Conservation (phyloP, 495 filamentous ascomycete genomes). For the Aspergillus nidulans region DNA sequence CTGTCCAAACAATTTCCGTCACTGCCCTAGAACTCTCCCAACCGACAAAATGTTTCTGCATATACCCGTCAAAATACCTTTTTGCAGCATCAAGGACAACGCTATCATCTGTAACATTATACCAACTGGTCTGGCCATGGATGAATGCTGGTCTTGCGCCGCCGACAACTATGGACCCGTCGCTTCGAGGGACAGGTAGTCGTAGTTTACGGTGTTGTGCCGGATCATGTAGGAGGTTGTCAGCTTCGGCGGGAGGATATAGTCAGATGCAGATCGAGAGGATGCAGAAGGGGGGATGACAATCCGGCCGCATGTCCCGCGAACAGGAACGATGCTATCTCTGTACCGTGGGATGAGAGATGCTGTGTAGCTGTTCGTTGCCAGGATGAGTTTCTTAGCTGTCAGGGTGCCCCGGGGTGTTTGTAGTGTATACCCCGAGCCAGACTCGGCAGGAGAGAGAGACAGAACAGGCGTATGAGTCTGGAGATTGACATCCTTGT, state of each 20-base stretch:
- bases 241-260: neutral
- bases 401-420: constrained; percentile 61
- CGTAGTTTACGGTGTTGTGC: constrained; percentile 23
- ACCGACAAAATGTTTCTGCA: constrained; percentile 43
- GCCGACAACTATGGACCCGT: constrained; percentile 51
- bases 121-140: constrained; percentile 37
- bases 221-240: neutral
- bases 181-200: constrained; percentile 48
- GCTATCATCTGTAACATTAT: constrained; percentile 47
- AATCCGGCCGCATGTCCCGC: constrained; percentile 46
- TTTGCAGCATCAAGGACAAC: constrained; percentile 35
- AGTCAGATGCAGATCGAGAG: too few species aligned
- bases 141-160: constrained; percentile 40
- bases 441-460: neutral
- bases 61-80: constrained; percentile 45
- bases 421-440: constrained; percentile 30
- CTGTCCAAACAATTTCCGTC: constrained; percentile 48
- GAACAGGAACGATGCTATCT: constrained; percentile 71
- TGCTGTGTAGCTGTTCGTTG: constrained; percentile 78
- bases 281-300: constrained; percentile 14
- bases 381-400: constrained; percentile 61
- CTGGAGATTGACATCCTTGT: constrained; percentile 65
- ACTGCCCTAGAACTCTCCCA: constrained; percentile 46
- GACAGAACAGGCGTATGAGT: constrained; percentile 63
- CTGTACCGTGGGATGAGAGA: constrained; percentile 62